Percentiles rank a stretch among this genome's conserved stretches.
phyloP scores from a whole-genome alignment of 345 rosid genomes.

The Hibiscus tridactylites region DNA sequence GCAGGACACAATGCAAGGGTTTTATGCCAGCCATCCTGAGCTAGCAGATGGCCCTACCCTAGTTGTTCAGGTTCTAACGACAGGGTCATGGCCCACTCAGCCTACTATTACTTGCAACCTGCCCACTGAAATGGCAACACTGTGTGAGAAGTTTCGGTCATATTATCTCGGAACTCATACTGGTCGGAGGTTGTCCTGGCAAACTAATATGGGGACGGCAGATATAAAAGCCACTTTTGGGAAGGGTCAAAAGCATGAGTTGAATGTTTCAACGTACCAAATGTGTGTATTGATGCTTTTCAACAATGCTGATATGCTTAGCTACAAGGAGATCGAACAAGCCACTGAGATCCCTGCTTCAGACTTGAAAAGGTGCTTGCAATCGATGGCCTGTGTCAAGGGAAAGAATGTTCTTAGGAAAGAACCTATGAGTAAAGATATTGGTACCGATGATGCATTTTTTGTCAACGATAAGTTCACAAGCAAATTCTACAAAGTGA shows the following conservation, averaged over 20 bases:
- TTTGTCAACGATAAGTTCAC: constrained; percentile 84
- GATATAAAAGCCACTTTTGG: constrained; percentile 86
- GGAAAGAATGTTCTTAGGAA: constrained; percentile 87
- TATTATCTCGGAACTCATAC: constrained; percentile 95
- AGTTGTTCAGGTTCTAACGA: constrained; percentile 86
- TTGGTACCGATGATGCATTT: constrained; percentile 79
- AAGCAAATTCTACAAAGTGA: constrained; percentile 91
- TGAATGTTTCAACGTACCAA: constrained; percentile 95
- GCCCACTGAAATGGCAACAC: constrained; percentile 77
- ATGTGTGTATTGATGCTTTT: constrained; percentile 96
- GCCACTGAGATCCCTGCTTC: constrained; percentile 83
- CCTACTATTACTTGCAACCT: constrained; percentile 77
- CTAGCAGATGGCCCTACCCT: constrained; percentile 80
- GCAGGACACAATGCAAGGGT: constrained; percentile 87
- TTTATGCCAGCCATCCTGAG: constrained; percentile 64
- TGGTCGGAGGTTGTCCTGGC: constrained; percentile 94
- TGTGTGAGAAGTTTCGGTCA: constrained; percentile 91
- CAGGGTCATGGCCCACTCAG: constrained; percentile 98
- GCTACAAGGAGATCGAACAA: constrained; percentile 88
- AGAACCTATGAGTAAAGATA: constrained; percentile 97
- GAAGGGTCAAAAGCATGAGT: constrained; percentile 95
- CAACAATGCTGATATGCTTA: constrained; percentile 72
- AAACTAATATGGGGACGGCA: constrained; percentile 97
- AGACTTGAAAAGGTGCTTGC: constrained; percentile 91
- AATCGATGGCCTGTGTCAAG: constrained; percentile 86